A percentile compares a stretch with the other conserved stretches of the same genome.
Conservation (phyloP, 768 basidiomycete species). For the Tricholoma saponaceum region DNA sequence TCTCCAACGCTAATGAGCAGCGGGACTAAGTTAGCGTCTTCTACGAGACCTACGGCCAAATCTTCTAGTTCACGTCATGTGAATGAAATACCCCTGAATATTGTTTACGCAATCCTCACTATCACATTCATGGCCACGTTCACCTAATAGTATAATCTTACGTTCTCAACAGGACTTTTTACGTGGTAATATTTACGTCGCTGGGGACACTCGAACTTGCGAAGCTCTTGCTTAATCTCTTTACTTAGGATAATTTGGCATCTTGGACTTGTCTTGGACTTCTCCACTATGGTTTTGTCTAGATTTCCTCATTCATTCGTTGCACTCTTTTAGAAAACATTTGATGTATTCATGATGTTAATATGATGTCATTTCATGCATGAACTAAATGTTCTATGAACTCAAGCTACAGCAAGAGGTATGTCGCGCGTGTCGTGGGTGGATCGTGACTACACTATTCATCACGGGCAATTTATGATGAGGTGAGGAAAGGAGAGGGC, state of each 20-base stretch:
- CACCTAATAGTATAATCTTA: not conserved
- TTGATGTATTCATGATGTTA: no score
- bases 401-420: not conserved
- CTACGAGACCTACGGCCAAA: not conserved
- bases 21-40: not conserved
- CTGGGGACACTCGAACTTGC: not conserved
- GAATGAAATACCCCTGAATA: not conserved
- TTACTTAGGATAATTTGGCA: not conserved
- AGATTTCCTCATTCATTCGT: not conserved
- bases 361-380: no score
- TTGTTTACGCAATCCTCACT: not conserved
- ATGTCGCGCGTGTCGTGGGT: not conserved
- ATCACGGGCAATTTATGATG: not conserved
- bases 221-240: not conserved
- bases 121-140: not conserved
- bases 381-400: not conserved
- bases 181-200: not conserved
- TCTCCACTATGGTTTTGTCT: not conserved
- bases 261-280: not conserved
- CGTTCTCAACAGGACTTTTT: not conserved
- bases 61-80: not conserved
- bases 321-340: no score
- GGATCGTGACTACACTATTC: not conserved
- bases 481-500: not conserved
- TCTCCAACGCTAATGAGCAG: not conserved